A percentile compares a stretch with the other conserved stretches of the same genome.
Conservation (phyloP, 345 rosid genomes). For the Camelina hispida region DNA sequence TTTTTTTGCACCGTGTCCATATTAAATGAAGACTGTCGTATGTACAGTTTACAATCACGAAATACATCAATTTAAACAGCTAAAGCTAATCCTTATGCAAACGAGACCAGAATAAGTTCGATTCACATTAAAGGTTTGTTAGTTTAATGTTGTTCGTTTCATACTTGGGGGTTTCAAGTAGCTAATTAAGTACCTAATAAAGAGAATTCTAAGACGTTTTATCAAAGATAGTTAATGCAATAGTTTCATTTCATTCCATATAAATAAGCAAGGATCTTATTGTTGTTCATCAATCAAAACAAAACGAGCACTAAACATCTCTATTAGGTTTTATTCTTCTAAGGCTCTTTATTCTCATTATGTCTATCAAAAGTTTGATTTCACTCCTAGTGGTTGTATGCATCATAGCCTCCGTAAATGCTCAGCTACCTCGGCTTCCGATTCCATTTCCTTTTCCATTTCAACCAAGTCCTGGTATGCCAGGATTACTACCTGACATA, state of each 20-base stretch:
- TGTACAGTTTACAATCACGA: no score
- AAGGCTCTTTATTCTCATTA: neutral
- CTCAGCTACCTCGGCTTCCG: constrained; percentile 5
- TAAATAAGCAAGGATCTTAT: neutral
- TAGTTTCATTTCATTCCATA: neutral
- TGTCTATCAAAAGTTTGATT: constrained; percentile 1
- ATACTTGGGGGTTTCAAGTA: neutral
- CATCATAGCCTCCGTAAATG: neutral
- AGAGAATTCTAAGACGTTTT: neutral
- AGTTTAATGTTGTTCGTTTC: neutral
- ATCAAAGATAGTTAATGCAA: neutral
- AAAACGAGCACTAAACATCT: neutral
- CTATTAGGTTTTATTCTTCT: no score
- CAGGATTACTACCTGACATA: neutral
- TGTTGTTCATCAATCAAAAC: constrained; percentile 5
- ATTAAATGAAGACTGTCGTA: no score
- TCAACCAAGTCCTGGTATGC: neutral
- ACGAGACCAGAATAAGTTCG: no score
- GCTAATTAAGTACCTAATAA: neutral
- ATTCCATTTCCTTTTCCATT: neutral
- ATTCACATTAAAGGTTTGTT: no score
- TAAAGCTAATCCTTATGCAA: no score
- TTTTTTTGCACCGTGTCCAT: no score
- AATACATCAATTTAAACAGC: no score
- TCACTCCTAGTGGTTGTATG: neutral